Base-by-base conservation (phyloP, 1,284 basidiomycete genomes). In the Ustanciosporium gigantosporum region DNA sequence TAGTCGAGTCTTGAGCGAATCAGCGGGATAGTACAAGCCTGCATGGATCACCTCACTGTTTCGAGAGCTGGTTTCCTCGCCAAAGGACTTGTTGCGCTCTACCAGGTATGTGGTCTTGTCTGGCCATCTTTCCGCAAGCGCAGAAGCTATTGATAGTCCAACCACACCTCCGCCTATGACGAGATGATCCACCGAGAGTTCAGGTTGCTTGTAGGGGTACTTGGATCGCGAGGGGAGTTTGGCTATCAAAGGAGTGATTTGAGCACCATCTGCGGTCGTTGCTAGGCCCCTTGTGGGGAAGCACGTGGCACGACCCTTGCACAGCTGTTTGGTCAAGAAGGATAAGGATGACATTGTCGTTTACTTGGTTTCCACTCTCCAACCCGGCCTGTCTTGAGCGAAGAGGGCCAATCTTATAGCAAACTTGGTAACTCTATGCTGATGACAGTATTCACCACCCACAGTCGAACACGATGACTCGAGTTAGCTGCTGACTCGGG, bases 1-100 rank as follows among this genome's bases (percentile, higher is more conserved):
- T 15, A 96, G 81, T 11, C 81, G 82, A 3, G 90, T 92, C 79
- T 97, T 97, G 61, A 93, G 81, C 4, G 91, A 94, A 25, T 86
- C 80, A 0, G 84, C 77, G 0, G 93, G 93, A 75, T 97, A 97
- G 76, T 81, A 80, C 24, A 80, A 64, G 2, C 80, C 80, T 7
- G 90, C 90, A 79, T 96, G 93, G 34, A 96, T 88, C 14, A 98
- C 94, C 74, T 97, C 94, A 1, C 91, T 94, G 77, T 96, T 96
- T 17, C 94, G 86, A 29, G 91, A 91, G 76, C 65, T 69, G 6
- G 73, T 77, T 37, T 76, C 74, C 43, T 73, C 55, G 34, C 75
- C 74, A 14, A 49, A 48, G 3, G 42, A 49, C 23, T 76, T 75
- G 76, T 90, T 87, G 61, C 94, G 81, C 77, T 98, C 94, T 0